Conservation (phyloP, 176 grass and related monocot genomes). For the Tuctoria greenei region DNA sequence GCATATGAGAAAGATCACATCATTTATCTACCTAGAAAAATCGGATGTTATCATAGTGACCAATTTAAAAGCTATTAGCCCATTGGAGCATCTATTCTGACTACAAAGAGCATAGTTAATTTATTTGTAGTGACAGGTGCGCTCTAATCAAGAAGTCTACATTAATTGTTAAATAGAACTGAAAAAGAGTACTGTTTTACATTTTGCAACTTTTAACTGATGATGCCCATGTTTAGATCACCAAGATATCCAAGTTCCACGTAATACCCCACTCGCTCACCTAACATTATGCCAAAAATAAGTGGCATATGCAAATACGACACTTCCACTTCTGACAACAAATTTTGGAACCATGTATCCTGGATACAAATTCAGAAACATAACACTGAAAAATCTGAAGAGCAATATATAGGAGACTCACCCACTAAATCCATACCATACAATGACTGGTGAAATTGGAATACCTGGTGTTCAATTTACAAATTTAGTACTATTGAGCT, state of each 20-base stretch:
- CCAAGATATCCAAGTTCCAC: slow-evolving; percentile 5
- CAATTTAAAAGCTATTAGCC: background rate
- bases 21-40: slow-evolving; percentile 11
- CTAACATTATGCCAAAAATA: slow-evolving; percentile 10
- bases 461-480: slow-evolving; percentile 48
- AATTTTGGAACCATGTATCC: slow-evolving; percentile 27
- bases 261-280: background rate
- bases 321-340: slow-evolving; percentile 21
- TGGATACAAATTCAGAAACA: slow-evolving; percentile 38
- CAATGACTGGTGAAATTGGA: slow-evolving; percentile 41
- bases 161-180: background rate
- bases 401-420: slow-evolving; percentile 46
- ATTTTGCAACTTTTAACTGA: slow-evolving; percentile 5
- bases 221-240: background rate
- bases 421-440: slow-evolving; percentile 50
- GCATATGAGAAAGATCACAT: slow-evolving; percentile 15
- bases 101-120: slow-evolving; percentile 24
- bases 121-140: slow-evolving; percentile 19
- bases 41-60: background rate
- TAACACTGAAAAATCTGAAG: slow-evolving; percentile 30
- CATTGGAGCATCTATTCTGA: slow-evolving; percentile 6
- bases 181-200: background rate
- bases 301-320: background rate
- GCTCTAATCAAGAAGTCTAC: background rate
- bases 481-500: slow-evolving; percentile 50